These are phyloP conservation scores for Starmerella floris DNA, from an alignment of 805 yeast genomes.

Conservation along the genomic window DNA sequence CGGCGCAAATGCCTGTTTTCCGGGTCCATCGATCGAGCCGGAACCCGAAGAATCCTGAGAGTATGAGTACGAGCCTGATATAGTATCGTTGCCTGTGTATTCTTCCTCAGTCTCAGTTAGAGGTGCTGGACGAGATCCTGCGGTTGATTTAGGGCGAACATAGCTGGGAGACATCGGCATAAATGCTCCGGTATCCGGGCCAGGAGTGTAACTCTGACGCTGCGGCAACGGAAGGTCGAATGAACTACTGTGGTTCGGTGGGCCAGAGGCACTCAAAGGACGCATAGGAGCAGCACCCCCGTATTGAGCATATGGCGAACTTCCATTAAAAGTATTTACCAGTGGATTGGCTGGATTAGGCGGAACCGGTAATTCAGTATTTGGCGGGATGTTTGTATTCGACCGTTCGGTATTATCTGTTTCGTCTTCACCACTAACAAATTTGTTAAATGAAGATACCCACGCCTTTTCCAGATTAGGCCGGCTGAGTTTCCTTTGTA, in stretches of 20 bases:
- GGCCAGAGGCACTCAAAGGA: background rate
- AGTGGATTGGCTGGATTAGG: too few relatives aligned
- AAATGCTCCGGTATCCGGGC: constrained; percentile 6
- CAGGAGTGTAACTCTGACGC: constrained; percentile 14
- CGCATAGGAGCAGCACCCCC: background rate
- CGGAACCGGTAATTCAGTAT: too few relatives aligned
- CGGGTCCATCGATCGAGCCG: too few relatives aligned
- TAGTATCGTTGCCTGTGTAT: background rate
- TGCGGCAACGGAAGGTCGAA: constrained; percentile 6
- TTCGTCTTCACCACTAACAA: constrained; percentile 75
- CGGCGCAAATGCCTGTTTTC: too few relatives aligned
- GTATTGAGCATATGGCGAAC: background rate
- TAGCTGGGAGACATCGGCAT: background rate
- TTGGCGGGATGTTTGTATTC: too few relatives aligned
- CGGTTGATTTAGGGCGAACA: background rate
- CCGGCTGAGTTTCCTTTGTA: constrained; percentile 40
- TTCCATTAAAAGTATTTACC: background rate
- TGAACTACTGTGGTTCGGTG: too few relatives aligned
- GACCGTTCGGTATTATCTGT: too few relatives aligned
- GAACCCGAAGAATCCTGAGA: too few relatives aligned
- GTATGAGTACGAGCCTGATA: background rate
- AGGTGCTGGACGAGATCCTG: constrained; percentile 3
- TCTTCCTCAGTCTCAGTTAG: constrained; percentile 13
- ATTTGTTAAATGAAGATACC: constrained; percentile 69
- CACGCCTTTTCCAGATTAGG: constrained; percentile 60